Base-by-base conservation (phyloP, 1,284 basidiomycete genomes). In the Malassezia psittaci region DNA sequence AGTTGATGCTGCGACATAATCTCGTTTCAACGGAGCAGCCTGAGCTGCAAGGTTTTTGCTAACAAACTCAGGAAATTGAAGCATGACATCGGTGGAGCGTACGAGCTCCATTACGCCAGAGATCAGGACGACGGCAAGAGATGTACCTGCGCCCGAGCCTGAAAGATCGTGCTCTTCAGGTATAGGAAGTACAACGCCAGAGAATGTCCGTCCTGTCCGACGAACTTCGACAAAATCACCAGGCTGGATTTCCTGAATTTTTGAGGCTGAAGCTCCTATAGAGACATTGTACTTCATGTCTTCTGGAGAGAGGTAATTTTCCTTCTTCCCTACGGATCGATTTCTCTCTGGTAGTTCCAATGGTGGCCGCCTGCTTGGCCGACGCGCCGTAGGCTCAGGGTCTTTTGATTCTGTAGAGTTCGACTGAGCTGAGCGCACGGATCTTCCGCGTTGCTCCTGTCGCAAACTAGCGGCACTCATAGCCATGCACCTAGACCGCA, bases 171-270 rank as follows among this genome's bases (percentile, higher is more conserved):
- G 36, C 29, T 52, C 50, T 19, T 57, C 50, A 6, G 51, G 50
- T 18, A 52, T 57, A 12, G 55, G 55, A 29, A 57, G 39, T 29
- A 52, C 46, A 13, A 57, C 55, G 15, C 55, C 55, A 2, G 47
- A 37, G 19, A 48, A 52, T 1, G 46, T 44, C 2, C 16, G 40
- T 2, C 38, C 51, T 3, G 55, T 37, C 10, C 51, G 43, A 5
- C 55, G 50, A 16, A 47, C 51, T 38, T 57, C 55, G n/a, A 57
- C 55, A 45, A 57, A 52, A 47, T 57, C 55, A 13, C 55, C 55
- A 11, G 55, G 44, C 29, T 42, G 44, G 9, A 57, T 21, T 21
- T 57, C 55, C 18, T 47, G 16, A 16, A 35, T 34, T 36, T 47
- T 47, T 11, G 45, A 24, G 1, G 34, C 33, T 2, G 45, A 47